phyloP scores from a whole-genome alignment of 228 moss, liverwort and hornwort genomes.

The Sphagnum fallax region DNA sequence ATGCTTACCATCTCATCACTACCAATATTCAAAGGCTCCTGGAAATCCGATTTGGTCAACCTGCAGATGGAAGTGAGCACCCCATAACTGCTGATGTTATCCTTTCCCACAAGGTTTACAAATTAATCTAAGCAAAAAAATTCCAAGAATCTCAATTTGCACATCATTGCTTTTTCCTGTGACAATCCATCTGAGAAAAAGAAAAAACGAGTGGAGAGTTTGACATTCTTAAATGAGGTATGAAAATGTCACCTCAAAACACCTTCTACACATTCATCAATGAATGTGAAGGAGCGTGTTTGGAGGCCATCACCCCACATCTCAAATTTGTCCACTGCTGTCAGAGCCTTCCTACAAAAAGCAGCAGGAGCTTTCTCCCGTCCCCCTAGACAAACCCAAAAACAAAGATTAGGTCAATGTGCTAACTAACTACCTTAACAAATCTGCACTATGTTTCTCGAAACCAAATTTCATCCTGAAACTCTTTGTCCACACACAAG shows the following conservation, averaged over 20 bases:
- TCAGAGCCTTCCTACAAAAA: conserved; percentile 30
- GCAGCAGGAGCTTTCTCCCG: conserved; percentile 42
- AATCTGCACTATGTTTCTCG: background rate
- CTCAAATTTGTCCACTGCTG: conserved; percentile 22
- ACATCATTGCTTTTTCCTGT: background rate
- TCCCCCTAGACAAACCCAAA: conserved; percentile 12
- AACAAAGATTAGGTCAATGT: background rate
- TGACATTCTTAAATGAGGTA: background rate
- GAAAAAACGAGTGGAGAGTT: background rate
- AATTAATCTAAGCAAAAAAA: background rate
- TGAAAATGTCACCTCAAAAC: conserved; percentile 27
- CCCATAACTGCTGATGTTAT: no score
- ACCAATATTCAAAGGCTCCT: conserved; percentile 31
- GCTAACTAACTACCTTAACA: background rate
- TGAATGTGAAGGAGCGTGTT: conserved; percentile 44
- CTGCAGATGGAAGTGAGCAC: conserved; percentile 3
- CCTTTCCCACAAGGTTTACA: no score
- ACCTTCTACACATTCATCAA: conserved; percentile 46
- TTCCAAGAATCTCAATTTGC: background rate
- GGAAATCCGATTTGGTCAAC: conserved; percentile 27
- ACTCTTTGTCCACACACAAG: no score
- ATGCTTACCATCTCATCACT: conserved; percentile 49
- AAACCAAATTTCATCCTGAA: background rate
- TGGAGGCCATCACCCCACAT: conserved; percentile 44
- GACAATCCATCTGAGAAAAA: background rate